Base-by-base conservation (phyloP, 2,329 filamentous ascomycete species). In the Talaromyces marneffei region DNA sequence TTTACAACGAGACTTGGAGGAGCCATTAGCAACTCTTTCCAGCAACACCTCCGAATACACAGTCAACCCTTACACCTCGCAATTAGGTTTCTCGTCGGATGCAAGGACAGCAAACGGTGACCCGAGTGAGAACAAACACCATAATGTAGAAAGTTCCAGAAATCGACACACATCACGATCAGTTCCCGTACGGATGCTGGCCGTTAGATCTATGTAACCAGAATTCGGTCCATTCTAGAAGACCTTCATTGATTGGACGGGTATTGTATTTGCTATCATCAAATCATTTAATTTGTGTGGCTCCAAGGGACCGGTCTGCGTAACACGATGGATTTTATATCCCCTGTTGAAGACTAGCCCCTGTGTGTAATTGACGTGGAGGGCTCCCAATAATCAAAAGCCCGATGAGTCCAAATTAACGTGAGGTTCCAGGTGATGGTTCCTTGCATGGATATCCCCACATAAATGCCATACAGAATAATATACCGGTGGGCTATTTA, bases 151-250 rank as follows among this genome's bases (percentile, higher is more conserved):
- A 58, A 58, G 18, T 58, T 58, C 56, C 56, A 50, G 56, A 58
- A 58, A 18, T 39, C 42, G 23, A 8, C 31, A 33, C 31, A 18
- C 40, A 37, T n/a, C n/a, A 44, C 18, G 9, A 57, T 46, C 40
- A 46, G 18, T 37, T 50, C 20, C 29, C 42, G 42, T 39, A 23
- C 56, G 31, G 31, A 23, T 25, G 12, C 18, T 39, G 42, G 23
- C 56, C 56, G 56, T 58, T 58, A 58, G 56, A 50, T 58, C 56
- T 58, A 50, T 58, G 56, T 50, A 58, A 50, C 56, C 56, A 16
- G 42, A 29, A 40, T 42, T 29, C 25, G 20, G 29, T 29, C n/a
- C 29, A 33, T 33, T 14, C 16, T 14, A 35, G 18, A 35, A 33
- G 29, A 12, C 23, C 29, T 33, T 33, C 3, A 5, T 40, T 55